Evolutionary conservation across 768 basidiomycete genomes (phyloP), one percentile per base, ranked within the genome.

Genomic region (Boletus rex-veris): DNA sequence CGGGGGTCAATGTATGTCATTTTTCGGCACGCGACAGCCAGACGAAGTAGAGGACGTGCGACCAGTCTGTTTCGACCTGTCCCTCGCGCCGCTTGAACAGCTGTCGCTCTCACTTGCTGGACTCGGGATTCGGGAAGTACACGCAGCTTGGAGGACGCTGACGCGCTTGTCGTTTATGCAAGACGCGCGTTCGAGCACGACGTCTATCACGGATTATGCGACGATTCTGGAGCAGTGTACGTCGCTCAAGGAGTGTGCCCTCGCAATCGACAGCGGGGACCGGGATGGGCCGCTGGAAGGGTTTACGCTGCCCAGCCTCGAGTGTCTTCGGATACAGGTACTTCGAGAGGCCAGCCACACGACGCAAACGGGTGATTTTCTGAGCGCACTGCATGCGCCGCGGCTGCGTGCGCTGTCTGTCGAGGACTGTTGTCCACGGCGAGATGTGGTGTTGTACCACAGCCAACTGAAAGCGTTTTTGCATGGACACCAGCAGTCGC

Each of bases 131-230:
- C 57, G 45, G 35, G 53, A 66, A 8, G 54, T 68, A 6, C 48
- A 42, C 4, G 57, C 36, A 4, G 40, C 52, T 0, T 68, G 65
- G 65, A 48, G 53, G 7, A 49, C 36, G 38, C 56, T 67, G 45
- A 61, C 66, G 30, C 55, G 50, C 1, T 33, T 68, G 44, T 55
- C 47, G 3, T 66, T 66, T 40, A 68, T 68, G 63, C 58, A 58
- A n/a, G 55, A 65, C 28, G 55, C 57, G n/a, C 54, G 50, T 35
- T 48, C 61, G 16, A 65, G 61, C 38, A 44, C 53, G 33, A 48
- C 61, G 8, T 58, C 65, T 0, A 49, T 68, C 52, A 54, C 55
- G 3, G 61, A 61, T 30, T 67, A 68, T 15, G 50, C 53, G 14
- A 15, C 41, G 7, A 31, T 67, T 16, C 57, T 66, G 15, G 53